A percentile compares a stretch with the other conserved stretches of the same genome.
Evolutionary conservation across 305 asterid species (phyloP).

Genomic region (Solanum aculeatissimum): DNA sequence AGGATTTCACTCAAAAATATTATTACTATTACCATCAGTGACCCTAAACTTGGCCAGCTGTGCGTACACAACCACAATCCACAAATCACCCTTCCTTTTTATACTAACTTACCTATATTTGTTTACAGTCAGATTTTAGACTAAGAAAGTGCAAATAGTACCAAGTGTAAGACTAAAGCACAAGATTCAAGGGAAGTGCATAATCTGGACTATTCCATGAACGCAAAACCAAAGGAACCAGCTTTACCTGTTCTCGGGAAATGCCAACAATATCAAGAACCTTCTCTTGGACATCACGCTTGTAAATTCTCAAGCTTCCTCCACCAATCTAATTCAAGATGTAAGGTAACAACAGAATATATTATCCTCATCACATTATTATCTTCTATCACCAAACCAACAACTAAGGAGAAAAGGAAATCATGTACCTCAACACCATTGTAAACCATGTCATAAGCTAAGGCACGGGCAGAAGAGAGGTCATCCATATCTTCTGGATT

Average conservation of each 20-base stretch:
- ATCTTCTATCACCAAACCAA: neutral
- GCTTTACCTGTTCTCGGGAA: constrained; percentile 57
- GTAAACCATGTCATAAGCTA: constrained; percentile 98
- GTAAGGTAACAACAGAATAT: neutral
- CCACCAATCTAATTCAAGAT: constrained; percentile 68
- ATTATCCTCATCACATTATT: neutral
- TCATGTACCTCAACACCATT: constrained; percentile 84
- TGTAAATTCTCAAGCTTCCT: constrained; percentile 95
- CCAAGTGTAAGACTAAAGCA: neutral
- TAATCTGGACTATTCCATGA: neutral
- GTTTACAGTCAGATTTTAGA: neutral
- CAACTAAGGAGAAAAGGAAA: neutral
- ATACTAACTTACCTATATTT: neutral
- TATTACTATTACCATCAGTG: neutral
- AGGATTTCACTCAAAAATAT: neutral
- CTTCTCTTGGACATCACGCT: constrained; percentile 85
- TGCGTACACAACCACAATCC: neutral
- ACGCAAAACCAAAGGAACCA: neutral
- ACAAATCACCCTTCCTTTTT: neutral
- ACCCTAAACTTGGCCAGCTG: neutral
- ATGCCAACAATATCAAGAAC: constrained; percentile 84
- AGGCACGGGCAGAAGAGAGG: constrained; percentile 88
- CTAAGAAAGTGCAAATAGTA: neutral
- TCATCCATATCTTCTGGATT: constrained; percentile 81
- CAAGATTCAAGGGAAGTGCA: neutral